phyloP scores from a whole-genome alignment of 2,329 filamentous ascomycete species.

The Colletotrichum sp. region DNA sequence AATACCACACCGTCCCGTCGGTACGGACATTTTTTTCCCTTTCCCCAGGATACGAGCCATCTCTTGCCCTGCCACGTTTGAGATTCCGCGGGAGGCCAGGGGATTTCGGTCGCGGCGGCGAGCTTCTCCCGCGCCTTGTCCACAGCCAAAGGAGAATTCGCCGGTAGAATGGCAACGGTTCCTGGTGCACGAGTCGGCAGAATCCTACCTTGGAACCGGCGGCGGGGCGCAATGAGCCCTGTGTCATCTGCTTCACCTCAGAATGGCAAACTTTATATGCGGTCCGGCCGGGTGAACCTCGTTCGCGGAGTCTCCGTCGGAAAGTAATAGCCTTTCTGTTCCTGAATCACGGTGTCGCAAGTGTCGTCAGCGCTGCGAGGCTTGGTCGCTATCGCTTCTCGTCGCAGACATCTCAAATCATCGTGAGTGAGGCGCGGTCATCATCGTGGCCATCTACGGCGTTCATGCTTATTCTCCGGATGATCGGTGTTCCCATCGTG shows the following conservation, averaged over 20 bases:
- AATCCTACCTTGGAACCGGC: not conserved
- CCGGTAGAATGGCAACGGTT: not conserved
- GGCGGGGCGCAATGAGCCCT: not conserved
- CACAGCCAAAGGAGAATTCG: not conserved
- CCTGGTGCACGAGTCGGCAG: not conserved
- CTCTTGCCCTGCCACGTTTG: not conserved
- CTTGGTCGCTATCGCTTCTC: not conserved
- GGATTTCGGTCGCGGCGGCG: not conserved
- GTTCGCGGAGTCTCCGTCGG: not conserved
- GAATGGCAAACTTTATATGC: conserved; percentile 2
- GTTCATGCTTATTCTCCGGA: not conserved
- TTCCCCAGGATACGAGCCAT: not conserved
- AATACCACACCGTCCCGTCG: conserved; percentile 3
- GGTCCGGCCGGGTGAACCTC: not conserved
- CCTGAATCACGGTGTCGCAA: not conserved
- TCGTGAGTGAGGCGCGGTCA: not conserved
- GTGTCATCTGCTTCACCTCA: conserved; percentile 3
- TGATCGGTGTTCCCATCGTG: not conserved
- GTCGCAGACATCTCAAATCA: not conserved
- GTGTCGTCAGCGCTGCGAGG: not conserved
- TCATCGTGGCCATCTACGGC: not conserved
- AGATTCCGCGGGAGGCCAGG: not conserved
- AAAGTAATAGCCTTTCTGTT: not conserved
- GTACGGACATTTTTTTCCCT: not conserved
- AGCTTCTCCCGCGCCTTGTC: not conserved